A percentile compares a stretch with the other conserved stretches of the same genome.
These are phyloP conservation scores for Porphyrellus cyaneotinctus DNA, from an alignment of 768 basidiomycete genomes.

Conservation along the genomic window DNA sequence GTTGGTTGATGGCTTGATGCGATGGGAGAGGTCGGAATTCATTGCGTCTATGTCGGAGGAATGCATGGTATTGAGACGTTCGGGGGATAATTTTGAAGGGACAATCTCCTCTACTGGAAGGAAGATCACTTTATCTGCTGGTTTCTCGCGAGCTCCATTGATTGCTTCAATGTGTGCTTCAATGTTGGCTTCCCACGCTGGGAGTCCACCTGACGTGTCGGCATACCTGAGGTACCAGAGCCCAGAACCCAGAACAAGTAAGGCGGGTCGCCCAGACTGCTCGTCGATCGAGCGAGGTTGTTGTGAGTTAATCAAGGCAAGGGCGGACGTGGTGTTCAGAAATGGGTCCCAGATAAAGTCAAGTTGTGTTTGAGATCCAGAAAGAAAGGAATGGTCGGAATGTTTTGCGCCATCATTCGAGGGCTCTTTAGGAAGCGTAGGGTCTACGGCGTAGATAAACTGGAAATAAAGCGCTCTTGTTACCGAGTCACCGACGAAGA, in stretches of 20 bases:
- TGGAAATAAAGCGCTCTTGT: constrained; percentile 79
- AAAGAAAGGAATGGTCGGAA: constrained; percentile 50
- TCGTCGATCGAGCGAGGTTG: background rate
- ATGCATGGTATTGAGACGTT: constrained; percentile 65
- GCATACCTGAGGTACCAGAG: constrained; percentile 87
- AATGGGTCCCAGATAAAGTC: constrained; percentile 86
- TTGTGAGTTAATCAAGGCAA: constrained; percentile 37
- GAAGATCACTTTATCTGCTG: constrained; percentile 72
- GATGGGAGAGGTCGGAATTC: constrained; percentile 80
- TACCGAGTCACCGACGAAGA: constrained; percentile 85
- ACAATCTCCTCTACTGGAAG: constrained; percentile 75
- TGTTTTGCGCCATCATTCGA: constrained; percentile 64
- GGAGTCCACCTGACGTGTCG: constrained; percentile 64
- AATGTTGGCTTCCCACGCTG: constrained; percentile 74
- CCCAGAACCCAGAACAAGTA: constrained; percentile 82
- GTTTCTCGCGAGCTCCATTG: constrained; percentile 30
- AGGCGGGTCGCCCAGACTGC: constrained; percentile 41
- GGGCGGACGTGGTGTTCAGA: constrained; percentile 62
- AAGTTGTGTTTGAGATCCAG: constrained; percentile 44
- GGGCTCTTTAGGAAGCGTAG: constrained; percentile 47
- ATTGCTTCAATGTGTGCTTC: constrained; percentile 59
- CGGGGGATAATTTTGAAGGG: constrained; percentile 57
- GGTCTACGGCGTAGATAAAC: constrained; percentile 58
- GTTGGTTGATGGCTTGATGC: constrained; percentile 42
- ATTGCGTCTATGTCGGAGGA: constrained; percentile 83